These are phyloP conservation scores for Salvia hispanica DNA, from an alignment of 257 asterid genomes.

Conservation along the genomic window DNA sequence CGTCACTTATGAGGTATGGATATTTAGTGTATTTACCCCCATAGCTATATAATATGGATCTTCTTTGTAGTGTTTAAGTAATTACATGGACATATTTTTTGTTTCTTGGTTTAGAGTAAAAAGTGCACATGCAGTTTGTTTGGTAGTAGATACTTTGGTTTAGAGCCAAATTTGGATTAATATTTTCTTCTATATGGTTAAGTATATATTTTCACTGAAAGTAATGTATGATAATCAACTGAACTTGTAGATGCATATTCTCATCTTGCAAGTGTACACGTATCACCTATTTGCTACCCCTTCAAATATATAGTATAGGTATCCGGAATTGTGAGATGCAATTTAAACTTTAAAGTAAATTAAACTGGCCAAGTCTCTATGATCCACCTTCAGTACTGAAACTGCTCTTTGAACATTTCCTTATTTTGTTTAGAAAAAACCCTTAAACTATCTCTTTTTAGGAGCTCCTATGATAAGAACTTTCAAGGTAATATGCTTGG, in stretches of 20 bases:
- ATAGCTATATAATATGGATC: background rate
- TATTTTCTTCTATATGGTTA: background rate
- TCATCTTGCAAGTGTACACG: slow-evolving; percentile 1
- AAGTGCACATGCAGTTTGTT: slow-evolving; percentile 14
- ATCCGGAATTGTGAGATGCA: background rate
- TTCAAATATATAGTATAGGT: slow-evolving; percentile 8
- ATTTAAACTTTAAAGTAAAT: background rate
- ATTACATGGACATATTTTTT: background rate
- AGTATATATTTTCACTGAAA: background rate
- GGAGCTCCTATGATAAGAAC: background rate
- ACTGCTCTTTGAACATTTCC: background rate
- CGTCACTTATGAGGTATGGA: slow-evolving; percentile 85
- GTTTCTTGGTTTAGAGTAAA: slow-evolving; percentile 11
- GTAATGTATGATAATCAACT: slow-evolving; percentile 6
- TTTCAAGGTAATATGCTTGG: background rate
- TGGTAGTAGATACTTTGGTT: slow-evolving; percentile 9
- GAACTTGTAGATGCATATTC: slow-evolving; percentile 1
- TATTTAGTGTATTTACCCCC: slow-evolving; percentile 11
- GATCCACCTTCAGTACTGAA: slow-evolving; percentile 6
- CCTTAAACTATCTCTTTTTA: background rate
- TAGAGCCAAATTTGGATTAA: background rate
- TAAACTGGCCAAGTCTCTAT: background rate
- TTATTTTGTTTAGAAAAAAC: background rate
- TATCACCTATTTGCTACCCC: slow-evolving; percentile 1
- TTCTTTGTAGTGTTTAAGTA: background rate